Conservation (phyloP, 495 filamentous ascomycete genomes). For the Aspergillus conjunctus region DNA sequence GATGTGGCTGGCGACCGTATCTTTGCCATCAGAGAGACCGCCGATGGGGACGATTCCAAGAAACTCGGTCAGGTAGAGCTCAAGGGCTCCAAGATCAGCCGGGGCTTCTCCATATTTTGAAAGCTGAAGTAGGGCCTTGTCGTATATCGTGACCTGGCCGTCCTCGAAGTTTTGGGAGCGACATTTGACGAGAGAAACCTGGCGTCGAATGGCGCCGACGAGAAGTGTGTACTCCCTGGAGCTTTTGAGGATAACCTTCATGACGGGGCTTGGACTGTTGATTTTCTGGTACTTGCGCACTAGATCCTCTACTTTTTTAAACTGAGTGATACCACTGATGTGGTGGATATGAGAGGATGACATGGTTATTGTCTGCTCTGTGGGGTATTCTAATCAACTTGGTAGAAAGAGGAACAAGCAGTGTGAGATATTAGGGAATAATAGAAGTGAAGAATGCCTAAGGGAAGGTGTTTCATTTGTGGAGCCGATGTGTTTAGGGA, state of each 20-base stretch:
- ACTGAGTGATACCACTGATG: conserved; percentile 3
- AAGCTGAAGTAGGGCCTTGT: conserved; percentile 41
- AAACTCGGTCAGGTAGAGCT: conserved; percentile 45
- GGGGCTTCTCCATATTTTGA: conserved; percentile 32
- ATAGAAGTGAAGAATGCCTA: neutral
- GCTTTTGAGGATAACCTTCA: conserved; percentile 31
- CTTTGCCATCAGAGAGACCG: conserved; percentile 9
- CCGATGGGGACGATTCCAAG: conserved; percentile 35
- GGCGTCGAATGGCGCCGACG: conserved; percentile 33
- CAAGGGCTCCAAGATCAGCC: conserved; percentile 33
- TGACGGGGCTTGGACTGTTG: conserved; percentile 23
- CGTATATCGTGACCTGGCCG: conserved; percentile 45
- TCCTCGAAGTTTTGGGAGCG: conserved; percentile 42
- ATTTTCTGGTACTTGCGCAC: conserved; percentile 28
- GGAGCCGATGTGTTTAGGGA: conserved; percentile 1
- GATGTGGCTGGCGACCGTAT: conserved; percentile 23
- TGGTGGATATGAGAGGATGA: conserved; percentile 1
- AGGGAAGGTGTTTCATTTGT: neutral
- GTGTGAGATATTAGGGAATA: neutral
- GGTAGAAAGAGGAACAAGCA: neutral
- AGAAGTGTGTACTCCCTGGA: conserved; percentile 24
- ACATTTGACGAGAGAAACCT: conserved; percentile 32
- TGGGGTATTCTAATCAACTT: neutral
- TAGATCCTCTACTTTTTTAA: conserved; percentile 26
- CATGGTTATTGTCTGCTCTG: conserved; percentile 6